A percentile compares a stretch with the other conserved stretches of the same genome.
Evolutionary conservation across 2,329 filamentous ascomycete species (phyloP).

Genomic region (Ophiobolus disseminans): DNA sequence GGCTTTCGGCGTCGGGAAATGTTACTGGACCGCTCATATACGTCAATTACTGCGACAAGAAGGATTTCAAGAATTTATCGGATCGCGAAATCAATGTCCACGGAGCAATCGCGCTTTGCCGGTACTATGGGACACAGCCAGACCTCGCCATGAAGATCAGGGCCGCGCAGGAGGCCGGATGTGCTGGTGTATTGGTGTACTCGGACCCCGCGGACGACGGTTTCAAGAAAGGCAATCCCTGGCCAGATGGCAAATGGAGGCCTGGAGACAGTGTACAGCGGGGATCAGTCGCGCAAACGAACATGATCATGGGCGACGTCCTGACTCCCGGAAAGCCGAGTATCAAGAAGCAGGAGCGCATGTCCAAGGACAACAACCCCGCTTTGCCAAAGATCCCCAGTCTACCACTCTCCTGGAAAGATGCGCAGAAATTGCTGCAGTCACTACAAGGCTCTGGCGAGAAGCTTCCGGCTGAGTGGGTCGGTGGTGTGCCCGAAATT

Average conservation of each 20-base stretch:
- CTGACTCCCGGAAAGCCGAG: slow-evolving; percentile 87
- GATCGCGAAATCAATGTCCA: slow-evolving; percentile 75
- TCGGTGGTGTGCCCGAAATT: slow-evolving; percentile 76
- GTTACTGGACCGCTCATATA: slow-evolving; percentile 88
- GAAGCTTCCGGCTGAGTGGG: slow-evolving; percentile 73
- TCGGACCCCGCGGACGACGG: slow-evolving; percentile 88
- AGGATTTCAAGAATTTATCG: slow-evolving; percentile 78
- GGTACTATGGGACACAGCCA: slow-evolving; percentile 76
- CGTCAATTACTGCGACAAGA: slow-evolving; percentile 85
- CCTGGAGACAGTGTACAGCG: slow-evolving; percentile 83
- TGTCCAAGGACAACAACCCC: slow-evolving; percentile 72
- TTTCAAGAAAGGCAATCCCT: slow-evolving; percentile 73
- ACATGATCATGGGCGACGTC: slow-evolving; percentile 87
- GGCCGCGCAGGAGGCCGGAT: slow-evolving; percentile 85
- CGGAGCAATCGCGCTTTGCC: slow-evolving; percentile 83
- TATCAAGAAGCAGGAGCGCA: slow-evolving; percentile 68
- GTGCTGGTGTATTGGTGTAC: slow-evolving; percentile 88
- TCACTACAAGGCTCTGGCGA: slow-evolving; percentile 77
- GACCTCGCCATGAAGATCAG: slow-evolving; percentile 85
- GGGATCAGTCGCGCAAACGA: slow-evolving; percentile 79
- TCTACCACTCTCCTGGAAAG: slow-evolving; percentile 86
- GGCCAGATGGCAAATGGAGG: slow-evolving; percentile 80
- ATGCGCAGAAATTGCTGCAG: slow-evolving; percentile 81
- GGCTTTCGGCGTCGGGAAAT: slow-evolving; percentile 84
- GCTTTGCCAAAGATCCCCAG: slow-evolving; percentile 86